phyloP scores from a whole-genome alignment of 75 land plant genomes.

The Picea sitchensis region DNA sequence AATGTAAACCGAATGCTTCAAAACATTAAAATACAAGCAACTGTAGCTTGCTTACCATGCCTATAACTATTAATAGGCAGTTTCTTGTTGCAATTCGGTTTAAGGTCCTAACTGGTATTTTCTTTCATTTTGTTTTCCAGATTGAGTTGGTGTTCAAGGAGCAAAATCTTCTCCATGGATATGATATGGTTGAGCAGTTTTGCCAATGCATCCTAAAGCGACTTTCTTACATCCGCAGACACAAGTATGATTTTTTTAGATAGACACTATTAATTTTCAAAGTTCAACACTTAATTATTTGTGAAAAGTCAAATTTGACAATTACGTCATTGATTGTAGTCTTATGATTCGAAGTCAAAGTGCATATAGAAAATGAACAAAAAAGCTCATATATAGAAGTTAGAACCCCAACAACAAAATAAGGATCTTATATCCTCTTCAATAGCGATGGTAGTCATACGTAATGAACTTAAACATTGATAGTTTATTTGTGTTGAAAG shows the following conservation, averaged over 20 bases:
- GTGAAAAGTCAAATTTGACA: background rate
- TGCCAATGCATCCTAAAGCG: constrained; percentile 28
- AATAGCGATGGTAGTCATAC: background rate
- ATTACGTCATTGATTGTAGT: background rate
- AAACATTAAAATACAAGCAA: background rate
- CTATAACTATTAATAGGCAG: background rate
- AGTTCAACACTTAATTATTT: background rate
- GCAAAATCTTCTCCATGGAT: constrained; percentile 21
- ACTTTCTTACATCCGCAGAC: constrained; percentile 30
- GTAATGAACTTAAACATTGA: background rate
- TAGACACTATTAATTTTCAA: background rate
- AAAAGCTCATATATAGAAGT: background rate
- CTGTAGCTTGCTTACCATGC: background rate
- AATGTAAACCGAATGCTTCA: no score
- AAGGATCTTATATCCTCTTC: background rate
- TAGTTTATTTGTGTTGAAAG: no score
- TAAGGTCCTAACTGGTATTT: background rate
- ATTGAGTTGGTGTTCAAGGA: constrained; percentile 35
- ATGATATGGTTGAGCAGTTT: constrained; percentile 33
- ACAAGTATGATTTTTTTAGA: constrained; percentile 19
- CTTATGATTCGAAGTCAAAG: background rate
- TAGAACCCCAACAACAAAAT: background rate
- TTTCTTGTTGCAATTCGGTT: background rate
- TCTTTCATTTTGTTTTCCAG: constrained; percentile 8
- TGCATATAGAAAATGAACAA: background rate